Percentiles rank a stretch among this genome's conserved stretches.
These are phyloP conservation scores for Chrysanthemum lavandulifolium DNA, from an alignment of 129 eudicot genomes.

Conservation along the genomic window DNA sequence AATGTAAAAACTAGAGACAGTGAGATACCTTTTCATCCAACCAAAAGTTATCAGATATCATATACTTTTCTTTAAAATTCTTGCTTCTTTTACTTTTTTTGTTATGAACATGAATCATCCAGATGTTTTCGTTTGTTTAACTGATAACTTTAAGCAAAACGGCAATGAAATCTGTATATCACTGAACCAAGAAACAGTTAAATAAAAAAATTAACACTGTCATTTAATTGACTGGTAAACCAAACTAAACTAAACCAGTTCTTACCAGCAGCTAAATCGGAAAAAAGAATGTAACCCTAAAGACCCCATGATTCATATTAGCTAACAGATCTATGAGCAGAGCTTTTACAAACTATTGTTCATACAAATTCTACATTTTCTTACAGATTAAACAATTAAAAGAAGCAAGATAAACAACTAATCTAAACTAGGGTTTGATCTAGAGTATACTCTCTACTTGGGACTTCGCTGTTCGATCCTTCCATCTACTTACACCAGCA, in stretches of 20 bases:
- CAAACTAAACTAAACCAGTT: neutral
- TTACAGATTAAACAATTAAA: constrained; percentile 21
- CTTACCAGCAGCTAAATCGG: neutral
- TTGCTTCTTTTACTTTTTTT: too few species aligned
- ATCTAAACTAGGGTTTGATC: constrained; percentile 18
- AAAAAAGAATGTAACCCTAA: neutral
- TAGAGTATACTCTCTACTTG: constrained; percentile 36
- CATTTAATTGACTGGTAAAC: neutral
- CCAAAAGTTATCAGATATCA: neutral
- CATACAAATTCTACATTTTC: constrained; percentile 35
- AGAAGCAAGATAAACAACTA: neutral
- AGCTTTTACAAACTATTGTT: constrained; percentile 11
- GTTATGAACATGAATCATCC: too few species aligned
- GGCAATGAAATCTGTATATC: too few species aligned
- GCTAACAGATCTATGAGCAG: constrained; percentile 9
- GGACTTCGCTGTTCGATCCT: constrained; percentile 38
- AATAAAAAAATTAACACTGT: too few species aligned
- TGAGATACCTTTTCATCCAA: neutral
- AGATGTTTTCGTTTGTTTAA: too few species aligned
- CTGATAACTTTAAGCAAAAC: too few species aligned
- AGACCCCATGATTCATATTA: constrained; percentile 4
- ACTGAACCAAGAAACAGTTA: too few species aligned
- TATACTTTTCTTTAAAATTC: too few species aligned
- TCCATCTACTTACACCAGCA: constrained; percentile 57
- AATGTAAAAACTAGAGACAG: too few species aligned